Evolutionary conservation across 139 green algal species (phyloP).

Genomic region (Coelastrella sp.): DNA sequence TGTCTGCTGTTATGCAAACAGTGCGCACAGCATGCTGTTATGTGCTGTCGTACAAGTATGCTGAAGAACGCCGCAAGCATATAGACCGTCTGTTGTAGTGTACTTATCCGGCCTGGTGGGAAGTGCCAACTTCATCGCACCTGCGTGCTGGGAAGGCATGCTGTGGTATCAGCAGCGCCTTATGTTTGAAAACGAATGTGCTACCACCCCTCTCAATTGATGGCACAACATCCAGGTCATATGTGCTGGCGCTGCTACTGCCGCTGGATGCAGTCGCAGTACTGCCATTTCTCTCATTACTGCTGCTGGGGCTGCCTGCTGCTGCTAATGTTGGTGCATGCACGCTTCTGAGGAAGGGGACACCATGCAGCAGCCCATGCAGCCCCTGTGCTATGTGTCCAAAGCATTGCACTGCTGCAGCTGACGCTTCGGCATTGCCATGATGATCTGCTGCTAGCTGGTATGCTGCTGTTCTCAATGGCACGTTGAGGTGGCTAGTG

Average conservation of each 20-base stretch:
- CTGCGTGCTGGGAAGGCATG: constrained; percentile 12
- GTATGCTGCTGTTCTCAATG: constrained; percentile 10
- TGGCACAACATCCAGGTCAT: not conserved
- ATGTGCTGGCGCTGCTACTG: no score
- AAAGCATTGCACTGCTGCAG: not conserved
- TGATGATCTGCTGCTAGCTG: not conserved
- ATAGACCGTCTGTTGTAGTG: no score
- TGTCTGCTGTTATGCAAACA: no score
- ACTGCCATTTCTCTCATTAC: not conserved
- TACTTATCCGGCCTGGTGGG: no score
- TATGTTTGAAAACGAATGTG: constrained; percentile 36
- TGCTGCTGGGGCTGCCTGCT: not conserved
- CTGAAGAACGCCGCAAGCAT: no score
- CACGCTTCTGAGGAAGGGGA: constrained; percentile 43
- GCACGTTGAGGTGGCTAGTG: constrained; percentile 44
- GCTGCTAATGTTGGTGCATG: not conserved
- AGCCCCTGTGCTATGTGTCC: not conserved
- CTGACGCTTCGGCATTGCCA: not conserved
- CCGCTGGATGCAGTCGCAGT: no score
- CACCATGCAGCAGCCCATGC: constrained; percentile 1
- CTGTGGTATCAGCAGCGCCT: constrained; percentile 26
- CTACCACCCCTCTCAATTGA: constrained; percentile 39
- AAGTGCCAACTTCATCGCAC: not conserved
- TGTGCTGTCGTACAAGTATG: no score
- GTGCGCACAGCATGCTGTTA: no score